Percentiles rank a stretch among this genome's conserved stretches.
Evolutionary conservation across 164 flowering plant genomes (phyloP).

Genomic region (Liriodendron chinense): DNA sequence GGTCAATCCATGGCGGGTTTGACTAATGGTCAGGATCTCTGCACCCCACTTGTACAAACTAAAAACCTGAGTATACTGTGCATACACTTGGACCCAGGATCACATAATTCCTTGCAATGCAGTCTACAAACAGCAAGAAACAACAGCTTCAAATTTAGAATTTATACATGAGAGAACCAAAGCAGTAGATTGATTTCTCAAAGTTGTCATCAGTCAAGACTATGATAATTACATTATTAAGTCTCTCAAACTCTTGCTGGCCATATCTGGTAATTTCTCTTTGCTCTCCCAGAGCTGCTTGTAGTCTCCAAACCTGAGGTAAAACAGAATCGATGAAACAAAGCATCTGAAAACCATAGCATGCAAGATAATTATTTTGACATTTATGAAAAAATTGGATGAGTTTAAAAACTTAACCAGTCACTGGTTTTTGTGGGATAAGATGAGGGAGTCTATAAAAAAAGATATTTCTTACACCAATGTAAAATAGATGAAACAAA

Average conservation of each 20-base stretch:
- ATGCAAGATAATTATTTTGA: not conserved
- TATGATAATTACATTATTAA: conserved; percentile 67
- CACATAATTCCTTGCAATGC: too few relatives aligned
- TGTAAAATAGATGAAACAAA: not conserved
- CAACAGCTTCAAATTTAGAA: not conserved
- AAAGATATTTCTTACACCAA: not conserved
- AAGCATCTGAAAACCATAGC: not conserved
- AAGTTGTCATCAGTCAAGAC: conserved; percentile 7
- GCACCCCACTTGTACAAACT: too few relatives aligned
- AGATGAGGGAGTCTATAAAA: too few relatives aligned
- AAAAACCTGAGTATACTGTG: too few relatives aligned
- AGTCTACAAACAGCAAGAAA: too few relatives aligned
- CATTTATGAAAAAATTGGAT: not conserved
- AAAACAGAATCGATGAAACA: not conserved
- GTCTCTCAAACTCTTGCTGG: conserved; percentile 86
- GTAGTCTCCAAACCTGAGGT: conserved; percentile 69
- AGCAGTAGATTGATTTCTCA: not conserved
- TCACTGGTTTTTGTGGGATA: not conserved
- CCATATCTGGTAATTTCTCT: conserved; percentile 83
- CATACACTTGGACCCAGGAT: too few relatives aligned
- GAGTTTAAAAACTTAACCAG: not conserved
- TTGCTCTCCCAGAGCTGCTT: conserved; percentile 82
- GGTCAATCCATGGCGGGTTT: too few relatives aligned
- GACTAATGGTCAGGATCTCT: too few relatives aligned
- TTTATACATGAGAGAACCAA: not conserved